These are phyloP conservation scores for Saksenaea oblongispora DNA, from an alignment of 371 early-diverging fungal species.

Conservation along the genomic window DNA sequence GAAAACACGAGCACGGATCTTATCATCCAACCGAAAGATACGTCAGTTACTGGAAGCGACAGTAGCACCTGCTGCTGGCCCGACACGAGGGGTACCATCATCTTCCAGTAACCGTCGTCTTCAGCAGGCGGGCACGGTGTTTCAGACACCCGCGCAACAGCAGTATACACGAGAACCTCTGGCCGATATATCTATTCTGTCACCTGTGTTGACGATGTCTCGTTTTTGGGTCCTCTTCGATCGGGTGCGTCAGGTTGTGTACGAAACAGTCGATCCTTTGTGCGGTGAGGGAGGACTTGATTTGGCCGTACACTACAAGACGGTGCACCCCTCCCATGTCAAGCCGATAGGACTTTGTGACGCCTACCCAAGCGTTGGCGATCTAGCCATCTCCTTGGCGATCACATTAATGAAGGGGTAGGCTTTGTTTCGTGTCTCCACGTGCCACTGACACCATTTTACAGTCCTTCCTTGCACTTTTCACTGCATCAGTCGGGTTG, in stretches of 20 bases:
- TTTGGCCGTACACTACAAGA: constrained; percentile 39
- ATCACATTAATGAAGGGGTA: constrained; percentile 48
- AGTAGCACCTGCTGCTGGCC: constrained; percentile 2
- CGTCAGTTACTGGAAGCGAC: constrained; percentile 22
- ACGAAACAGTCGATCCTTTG: constrained; percentile 31
- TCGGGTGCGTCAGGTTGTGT: constrained; percentile 37
- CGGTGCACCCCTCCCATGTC: constrained; percentile 4
- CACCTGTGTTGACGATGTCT: constrained; percentile 35
- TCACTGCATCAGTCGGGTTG: constrained; percentile 35
- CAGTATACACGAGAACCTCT: background rate
- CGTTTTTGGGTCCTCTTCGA: constrained; percentile 49
- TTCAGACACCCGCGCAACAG: background rate
- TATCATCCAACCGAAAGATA: constrained; percentile 33
- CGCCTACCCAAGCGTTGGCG: constrained; percentile 34
- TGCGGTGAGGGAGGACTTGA: constrained; percentile 33
- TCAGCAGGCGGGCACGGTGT: constrained; percentile 4
- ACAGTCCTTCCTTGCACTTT: constrained; percentile 34
- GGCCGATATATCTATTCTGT: constrained; percentile 30
- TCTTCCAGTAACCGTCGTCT: constrained; percentile 1
- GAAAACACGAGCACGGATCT: constrained; percentile 32
- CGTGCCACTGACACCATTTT: background rate
- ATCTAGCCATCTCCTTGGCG: constrained; percentile 29
- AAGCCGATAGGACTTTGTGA: constrained; percentile 15
- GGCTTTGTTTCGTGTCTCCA: background rate
- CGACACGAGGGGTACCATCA: background rate